Percentiles rank a stretch among this genome's conserved stretches.
phyloP scores from a whole-genome alignment of 768 basidiomycete genomes.

The Podaxis pistillaris region DNA sequence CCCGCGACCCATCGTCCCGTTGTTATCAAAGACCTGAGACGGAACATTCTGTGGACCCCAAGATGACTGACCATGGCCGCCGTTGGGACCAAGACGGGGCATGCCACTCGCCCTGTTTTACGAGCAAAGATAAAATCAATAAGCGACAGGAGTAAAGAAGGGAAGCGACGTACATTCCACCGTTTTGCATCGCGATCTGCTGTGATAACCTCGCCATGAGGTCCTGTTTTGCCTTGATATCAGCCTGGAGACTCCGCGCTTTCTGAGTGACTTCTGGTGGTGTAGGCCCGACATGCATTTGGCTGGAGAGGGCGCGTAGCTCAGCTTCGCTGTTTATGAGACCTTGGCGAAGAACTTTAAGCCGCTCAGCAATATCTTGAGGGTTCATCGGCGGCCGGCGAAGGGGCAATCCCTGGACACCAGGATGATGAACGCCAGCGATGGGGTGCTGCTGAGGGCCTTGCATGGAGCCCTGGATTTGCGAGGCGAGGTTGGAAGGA shows the following conservation, averaged over 20 bases:
- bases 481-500: slow-evolving; percentile 26
- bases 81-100: not conserved
- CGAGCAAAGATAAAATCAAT: not conserved
- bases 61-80: not conserved
- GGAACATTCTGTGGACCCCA: slow-evolving; percentile 3
- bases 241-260: not conserved
- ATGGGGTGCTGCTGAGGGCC: slow-evolving; percentile 6
- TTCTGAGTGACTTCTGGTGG: slow-evolving; percentile 2
- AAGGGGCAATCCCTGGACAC: not conserved
- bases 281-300: slow-evolving; percentile 13
- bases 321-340: not conserved
- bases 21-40: slow-evolving; percentile 14
- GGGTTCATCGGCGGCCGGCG: slow-evolving; percentile 1
- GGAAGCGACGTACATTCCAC: not conserved
- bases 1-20: slow-evolving; percentile 7
- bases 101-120: slow-evolving; percentile 1
- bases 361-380: slow-evolving; percentile 8
- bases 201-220: not conserved
- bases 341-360: slow-evolving; percentile 1
- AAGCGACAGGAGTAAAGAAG: not conserved
- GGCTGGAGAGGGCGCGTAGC: not conserved
- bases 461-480: slow-evolving; percentile 14
- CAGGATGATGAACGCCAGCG: slow-evolving; percentile 1
- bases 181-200: not conserved
- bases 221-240: slow-evolving; percentile 10